phyloP scores from a whole-genome alignment of 108 stramenopile genomes.

The Cyclotella choctawhatcheeana region DNA sequence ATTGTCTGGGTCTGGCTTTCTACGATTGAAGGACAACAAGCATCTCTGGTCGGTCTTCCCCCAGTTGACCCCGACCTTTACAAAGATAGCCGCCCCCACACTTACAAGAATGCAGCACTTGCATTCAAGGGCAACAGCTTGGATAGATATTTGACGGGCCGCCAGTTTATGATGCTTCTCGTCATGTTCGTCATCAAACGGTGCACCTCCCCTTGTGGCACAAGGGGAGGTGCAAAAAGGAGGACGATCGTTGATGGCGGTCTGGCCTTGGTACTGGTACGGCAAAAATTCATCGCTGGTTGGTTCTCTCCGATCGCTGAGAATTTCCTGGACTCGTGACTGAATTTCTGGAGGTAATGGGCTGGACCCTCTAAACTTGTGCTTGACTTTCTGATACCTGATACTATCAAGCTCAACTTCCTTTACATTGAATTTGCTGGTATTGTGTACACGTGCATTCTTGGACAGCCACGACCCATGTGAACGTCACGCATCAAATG shows the following conservation, averaged over 20 bases:
- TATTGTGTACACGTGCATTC: conserved; percentile 67
- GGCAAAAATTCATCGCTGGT: no score
- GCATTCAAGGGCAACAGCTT: conserved; percentile 86
- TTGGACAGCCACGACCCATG: conserved; percentile 83
- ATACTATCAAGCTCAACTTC: conserved; percentile 64
- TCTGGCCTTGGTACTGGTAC: no score
- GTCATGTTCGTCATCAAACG: conserved; percentile 75
- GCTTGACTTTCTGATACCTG: conserved; percentile 63
- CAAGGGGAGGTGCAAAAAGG: conserved; percentile 53
- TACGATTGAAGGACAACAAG: conserved; percentile 81
- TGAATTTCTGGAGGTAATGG: no score
- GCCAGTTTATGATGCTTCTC: conserved; percentile 89
- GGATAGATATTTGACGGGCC: conserved; percentile 83
- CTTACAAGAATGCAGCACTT: conserved; percentile 59
- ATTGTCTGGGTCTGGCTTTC: conserved; percentile 70
- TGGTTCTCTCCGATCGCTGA: no score
- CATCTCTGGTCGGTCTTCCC: conserved; percentile 73
- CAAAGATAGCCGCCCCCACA: conserved; percentile 70
- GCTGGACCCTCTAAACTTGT: no score
- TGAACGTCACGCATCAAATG: conserved; percentile 83
- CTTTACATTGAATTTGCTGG: conserved; percentile 77
- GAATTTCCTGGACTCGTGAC: no score
- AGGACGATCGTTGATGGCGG: no score
- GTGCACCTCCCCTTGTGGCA: conserved; percentile 65
- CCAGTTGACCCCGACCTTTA: conserved; percentile 74